Evolutionary conservation across 1,284 basidiomycete species (phyloP), one percentile per base, ranked within the genome.

Genomic region (Naganishia albida): DNA sequence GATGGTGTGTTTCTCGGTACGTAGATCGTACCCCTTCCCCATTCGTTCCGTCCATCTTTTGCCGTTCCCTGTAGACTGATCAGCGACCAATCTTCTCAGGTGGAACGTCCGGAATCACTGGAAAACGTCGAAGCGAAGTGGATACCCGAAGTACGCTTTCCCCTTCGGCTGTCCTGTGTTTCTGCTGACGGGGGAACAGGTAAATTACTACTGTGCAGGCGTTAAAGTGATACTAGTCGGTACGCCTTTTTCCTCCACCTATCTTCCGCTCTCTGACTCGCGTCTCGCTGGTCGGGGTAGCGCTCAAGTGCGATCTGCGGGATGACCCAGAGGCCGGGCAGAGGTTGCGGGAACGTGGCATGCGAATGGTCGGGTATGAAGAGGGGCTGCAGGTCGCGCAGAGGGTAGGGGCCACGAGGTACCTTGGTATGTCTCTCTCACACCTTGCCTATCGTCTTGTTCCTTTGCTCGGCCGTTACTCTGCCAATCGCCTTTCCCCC

Each of bases 161-260:
- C 6, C 34, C 34, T 34, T n/a, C n/a, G n/a, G n/a, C n/a, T n/a
- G n/a, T n/a, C n/a, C n/a, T n/a, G n/a, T n/a, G n/a, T n/a, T n/a
- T n/a, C n/a, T n/a, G n/a, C n/a, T n/a, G n/a, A n/a, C n/a, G n/a
- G n/a, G n/a, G n/a, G n/a, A n/a, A n/a, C 34, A 34, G 34, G 34
- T 34, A 4, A 34, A 71, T 43, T 88, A 94, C 75, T 88, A 93
- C 73, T 96, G 92, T 78, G 91, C 93, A 3, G 93, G 93, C 0
- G 93, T 96, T 55, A 94, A 94, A 83, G 83, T 93, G 48, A 87
- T 94, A 57, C 87, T 96, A 54, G 90, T 94, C 50, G 92, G 91
- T 91, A 69, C 71, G 89, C 83, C 55, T 25, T 44, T n/a, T 28
- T 20, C 18, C 26, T 15, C 55, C 55, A 12, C 44, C 18, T 39